Percentiles rank a stretch among this genome's conserved stretches.
Evolutionary conservation across 2,329 filamentous ascomycete species (phyloP).

Genomic region (Aspergillus phoenicis): DNA sequence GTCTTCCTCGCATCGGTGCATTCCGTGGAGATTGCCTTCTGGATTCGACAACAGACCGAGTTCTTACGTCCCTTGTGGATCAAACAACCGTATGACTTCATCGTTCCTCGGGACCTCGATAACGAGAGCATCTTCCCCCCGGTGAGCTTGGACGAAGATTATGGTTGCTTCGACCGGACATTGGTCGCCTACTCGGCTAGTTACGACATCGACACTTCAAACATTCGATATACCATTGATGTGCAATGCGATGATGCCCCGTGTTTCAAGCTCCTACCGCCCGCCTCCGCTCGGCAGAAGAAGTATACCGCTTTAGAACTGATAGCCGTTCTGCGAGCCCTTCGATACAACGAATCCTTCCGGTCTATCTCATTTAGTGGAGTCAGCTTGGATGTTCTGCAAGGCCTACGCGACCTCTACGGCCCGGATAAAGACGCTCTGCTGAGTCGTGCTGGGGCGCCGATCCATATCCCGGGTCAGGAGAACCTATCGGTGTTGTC

Average conservation of each 20-base stretch:
- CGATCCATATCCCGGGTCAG: constrained; percentile 56
- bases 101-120: constrained; percentile 59
- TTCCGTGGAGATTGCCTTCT: constrained; percentile 65
- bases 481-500: constrained; percentile 62
- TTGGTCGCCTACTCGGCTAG: constrained; percentile 70
- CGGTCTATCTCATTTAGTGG: constrained; percentile 67
- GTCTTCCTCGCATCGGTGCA: constrained; percentile 66
- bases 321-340: constrained; percentile 68
- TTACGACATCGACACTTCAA: constrained; percentile 67
- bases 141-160: constrained; percentile 58
- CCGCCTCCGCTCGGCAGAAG: constrained; percentile 50
- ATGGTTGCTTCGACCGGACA: constrained; percentile 66
- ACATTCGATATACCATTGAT: constrained; percentile 66
- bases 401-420: constrained; percentile 61
- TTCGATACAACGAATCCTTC: constrained; percentile 72
- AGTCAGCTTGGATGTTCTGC: constrained; percentile 66
- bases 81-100: constrained; percentile 63
- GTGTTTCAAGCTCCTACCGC: constrained; percentile 64
- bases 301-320: constrained; percentile 65
- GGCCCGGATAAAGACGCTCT: constrained; percentile 65
- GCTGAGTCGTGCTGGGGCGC: constrained; percentile 61
- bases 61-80: constrained; percentile 68
- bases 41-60: constrained; percentile 63
- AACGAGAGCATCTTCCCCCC: constrained; percentile 52
- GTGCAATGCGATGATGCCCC: constrained; percentile 67